Conservation (phyloP, 176 grass and related monocot genomes). For the Dendrocalamus sinicus region DNA sequence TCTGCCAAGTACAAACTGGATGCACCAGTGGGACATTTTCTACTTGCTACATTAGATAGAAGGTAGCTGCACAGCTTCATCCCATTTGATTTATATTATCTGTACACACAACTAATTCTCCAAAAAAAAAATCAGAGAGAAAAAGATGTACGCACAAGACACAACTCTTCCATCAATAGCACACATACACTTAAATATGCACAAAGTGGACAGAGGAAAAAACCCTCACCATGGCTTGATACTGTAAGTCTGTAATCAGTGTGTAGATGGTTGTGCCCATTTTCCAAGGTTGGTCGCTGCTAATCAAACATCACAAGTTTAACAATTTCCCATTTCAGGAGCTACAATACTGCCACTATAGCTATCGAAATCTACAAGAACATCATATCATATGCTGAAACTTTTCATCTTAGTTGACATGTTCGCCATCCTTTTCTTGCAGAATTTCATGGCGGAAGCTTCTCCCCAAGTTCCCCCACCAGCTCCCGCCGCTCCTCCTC, state of each 20-base stretch:
- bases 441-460: slow-evolving; percentile 99
- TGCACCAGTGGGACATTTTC: neutral
- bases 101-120: neutral
- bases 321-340: neutral
- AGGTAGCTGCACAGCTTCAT: neutral
- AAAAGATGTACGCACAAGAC: neutral
- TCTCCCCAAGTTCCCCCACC: slow-evolving; percentile 56
- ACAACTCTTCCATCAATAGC: neutral
- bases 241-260: neutral
- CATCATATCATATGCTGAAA: neutral
- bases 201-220: neutral
- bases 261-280: neutral
- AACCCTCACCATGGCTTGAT: neutral
- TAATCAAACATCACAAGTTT: slow-evolving; percentile 1
- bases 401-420: neutral
- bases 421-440: slow-evolving; percentile 13
- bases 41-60: neutral
- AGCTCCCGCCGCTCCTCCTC: slow-evolving; percentile 35
- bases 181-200: neutral
- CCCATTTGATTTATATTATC: neutral
- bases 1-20: neutral
- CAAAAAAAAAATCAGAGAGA: neutral
- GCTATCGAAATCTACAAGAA: neutral
- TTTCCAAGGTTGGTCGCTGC: neutral
- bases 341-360: neutral